Conservation (phyloP, 768 basidiomycete genomes). For the Scleroderma bovista region DNA sequence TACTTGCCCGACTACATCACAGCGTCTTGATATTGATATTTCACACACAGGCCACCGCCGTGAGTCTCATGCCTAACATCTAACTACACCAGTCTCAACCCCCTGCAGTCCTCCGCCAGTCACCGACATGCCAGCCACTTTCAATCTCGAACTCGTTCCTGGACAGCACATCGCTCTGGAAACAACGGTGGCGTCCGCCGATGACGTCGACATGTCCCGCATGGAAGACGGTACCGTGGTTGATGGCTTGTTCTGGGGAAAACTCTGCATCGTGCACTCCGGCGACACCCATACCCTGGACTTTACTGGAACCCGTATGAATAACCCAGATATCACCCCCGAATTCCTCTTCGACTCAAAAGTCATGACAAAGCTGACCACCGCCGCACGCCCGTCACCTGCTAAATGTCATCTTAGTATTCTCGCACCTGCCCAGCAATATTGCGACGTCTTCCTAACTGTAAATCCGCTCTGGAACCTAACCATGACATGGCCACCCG, state of each 20-base stretch:
- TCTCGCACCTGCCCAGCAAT: slow-evolving; percentile 66
- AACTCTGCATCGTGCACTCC: slow-evolving; percentile 74
- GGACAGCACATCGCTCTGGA: slow-evolving; percentile 79
- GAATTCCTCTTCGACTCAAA: slow-evolving; percentile 74
- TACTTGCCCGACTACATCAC: not conserved
- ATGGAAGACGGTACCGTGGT: slow-evolving; percentile 88
- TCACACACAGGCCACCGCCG: slow-evolving; percentile 41
- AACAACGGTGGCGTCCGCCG: slow-evolving; percentile 68
- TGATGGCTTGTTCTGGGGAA: slow-evolving; percentile 85
- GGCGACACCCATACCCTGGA: slow-evolving; percentile 77
- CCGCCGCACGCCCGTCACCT: slow-evolving; percentile 65
- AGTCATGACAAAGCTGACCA: slow-evolving; percentile 70
- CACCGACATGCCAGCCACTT: slow-evolving; percentile 80
- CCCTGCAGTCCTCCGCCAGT: slow-evolving; percentile 56
- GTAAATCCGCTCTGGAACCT: slow-evolving; percentile 74
- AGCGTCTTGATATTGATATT: slow-evolving; percentile 8
- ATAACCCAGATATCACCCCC: slow-evolving; percentile 55
- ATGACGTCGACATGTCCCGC: slow-evolving; percentile 85
- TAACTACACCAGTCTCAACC: slow-evolving; percentile 3
- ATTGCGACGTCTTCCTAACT: slow-evolving; percentile 71
- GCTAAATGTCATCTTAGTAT: slow-evolving; percentile 77
- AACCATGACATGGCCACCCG: slow-evolving; percentile 72
- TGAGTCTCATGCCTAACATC: slow-evolving; percentile 27
- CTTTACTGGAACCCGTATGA: slow-evolving; percentile 73
- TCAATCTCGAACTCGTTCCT: slow-evolving; percentile 74